Conservation (phyloP, 192 early-diverging fungal genomes). For the Backusella tuberculispora region DNA sequence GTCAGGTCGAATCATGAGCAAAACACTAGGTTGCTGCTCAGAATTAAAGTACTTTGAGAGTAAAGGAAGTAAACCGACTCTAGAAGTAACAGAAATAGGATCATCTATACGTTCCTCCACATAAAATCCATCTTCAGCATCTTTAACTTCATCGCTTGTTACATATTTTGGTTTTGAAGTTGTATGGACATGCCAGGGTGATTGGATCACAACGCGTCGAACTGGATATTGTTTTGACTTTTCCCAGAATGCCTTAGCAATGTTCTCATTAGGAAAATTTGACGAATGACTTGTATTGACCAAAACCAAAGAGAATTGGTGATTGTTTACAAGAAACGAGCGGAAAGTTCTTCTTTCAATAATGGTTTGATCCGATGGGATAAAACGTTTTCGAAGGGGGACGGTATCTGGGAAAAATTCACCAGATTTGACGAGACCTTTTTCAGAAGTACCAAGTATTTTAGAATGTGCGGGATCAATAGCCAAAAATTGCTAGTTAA, state of each 20-base stretch:
- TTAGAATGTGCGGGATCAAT: neutral
- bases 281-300: neutral
- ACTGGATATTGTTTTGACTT: neutral
- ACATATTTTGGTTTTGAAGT: neutral
- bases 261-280: neutral
- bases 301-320: neutral
- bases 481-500: neutral
- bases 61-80: neutral
- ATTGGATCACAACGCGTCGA: neutral
- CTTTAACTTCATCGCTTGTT: neutral
- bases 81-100: slow-evolving; percentile 4
- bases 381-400: neutral
- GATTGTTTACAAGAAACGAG: neutral
- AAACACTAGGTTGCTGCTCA: no score
- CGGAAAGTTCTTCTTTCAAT: neutral
- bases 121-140: neutral
- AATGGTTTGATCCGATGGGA: neutral
- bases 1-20: slow-evolving; percentile 37
- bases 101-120: slow-evolving; percentile 2
- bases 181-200: slow-evolving; percentile 8
- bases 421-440: neutral
- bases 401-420: slow-evolving; percentile 1
- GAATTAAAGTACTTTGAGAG: neutral
- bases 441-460: slow-evolving; percentile 11
- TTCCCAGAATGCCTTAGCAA: neutral